Evolutionary conservation across 805 yeast genomes (phyloP).

Genomic region (Martiniozyma abietophila): DNA sequence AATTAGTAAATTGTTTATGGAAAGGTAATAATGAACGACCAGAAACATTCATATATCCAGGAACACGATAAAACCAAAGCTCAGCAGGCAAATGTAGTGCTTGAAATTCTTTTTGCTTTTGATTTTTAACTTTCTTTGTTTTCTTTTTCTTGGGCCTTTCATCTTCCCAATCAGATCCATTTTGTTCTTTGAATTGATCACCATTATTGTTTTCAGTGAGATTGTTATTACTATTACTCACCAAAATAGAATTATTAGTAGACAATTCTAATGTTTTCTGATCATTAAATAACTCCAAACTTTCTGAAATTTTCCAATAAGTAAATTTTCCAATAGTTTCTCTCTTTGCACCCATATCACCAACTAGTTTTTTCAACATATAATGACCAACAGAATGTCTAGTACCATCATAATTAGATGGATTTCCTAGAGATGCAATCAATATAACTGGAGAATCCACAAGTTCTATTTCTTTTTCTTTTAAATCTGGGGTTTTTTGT

Average conservation of each 20-base stretch:
- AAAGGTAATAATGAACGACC: conserved; percentile 40
- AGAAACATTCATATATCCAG: conserved; percentile 55
- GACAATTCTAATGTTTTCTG: too few relatives aligned
- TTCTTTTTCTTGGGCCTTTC: too few relatives aligned
- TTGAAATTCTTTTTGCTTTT: conserved; percentile 1
- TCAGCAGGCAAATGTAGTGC: conserved; percentile 5
- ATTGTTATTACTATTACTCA: too few relatives aligned
- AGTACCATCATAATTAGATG: conserved; percentile 49
- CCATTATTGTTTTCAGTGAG: too few relatives aligned
- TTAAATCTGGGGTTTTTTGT: too few relatives aligned
- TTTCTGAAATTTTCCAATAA: conserved; percentile 2
- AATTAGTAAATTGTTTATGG: conserved; percentile 26
- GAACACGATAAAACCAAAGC: conserved; percentile 9
- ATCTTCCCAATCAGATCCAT: too few relatives aligned
- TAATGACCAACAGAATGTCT: conserved; percentile 76
- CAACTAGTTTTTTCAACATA: conserved; percentile 29
- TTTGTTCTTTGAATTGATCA: too few relatives aligned
- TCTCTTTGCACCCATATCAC: not conserved
- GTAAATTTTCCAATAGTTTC: not conserved
- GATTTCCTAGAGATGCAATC: conserved; percentile 65
- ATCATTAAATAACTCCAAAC: not conserved
- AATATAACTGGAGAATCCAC: conserved; percentile 24
- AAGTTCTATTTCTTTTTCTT: too few relatives aligned
- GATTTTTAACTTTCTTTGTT: not conserved
- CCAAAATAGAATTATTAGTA: too few relatives aligned